Conservation (phyloP, 352 stramenopile species). For the Phytophthora sojae region DNA sequence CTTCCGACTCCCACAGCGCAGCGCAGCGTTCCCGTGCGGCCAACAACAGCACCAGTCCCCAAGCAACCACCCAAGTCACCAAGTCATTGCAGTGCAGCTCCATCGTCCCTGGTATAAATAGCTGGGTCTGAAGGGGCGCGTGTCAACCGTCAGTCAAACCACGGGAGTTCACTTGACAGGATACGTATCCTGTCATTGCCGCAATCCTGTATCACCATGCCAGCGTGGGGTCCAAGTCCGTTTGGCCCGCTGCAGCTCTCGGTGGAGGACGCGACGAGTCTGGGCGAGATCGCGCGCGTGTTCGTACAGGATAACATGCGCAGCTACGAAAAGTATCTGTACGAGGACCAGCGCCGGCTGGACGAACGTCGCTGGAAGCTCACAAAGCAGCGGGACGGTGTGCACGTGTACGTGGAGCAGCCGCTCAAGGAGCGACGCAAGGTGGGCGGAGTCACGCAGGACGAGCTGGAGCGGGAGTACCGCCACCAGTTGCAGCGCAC, state of each 20-base stretch:
- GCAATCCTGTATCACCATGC: conserved; percentile 8
- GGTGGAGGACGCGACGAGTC: conserved; percentile 28
- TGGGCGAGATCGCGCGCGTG: conserved; percentile 40
- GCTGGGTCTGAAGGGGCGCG: neutral
- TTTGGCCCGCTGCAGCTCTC: conserved; percentile 39
- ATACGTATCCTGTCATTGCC: neutral
- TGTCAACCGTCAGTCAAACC: conserved; percentile 7
- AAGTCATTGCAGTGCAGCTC: neutral
- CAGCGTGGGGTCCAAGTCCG: conserved; percentile 37
- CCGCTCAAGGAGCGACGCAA: conserved; percentile 31
- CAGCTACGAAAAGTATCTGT: conserved; percentile 40
- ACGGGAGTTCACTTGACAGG: conserved; percentile 11
- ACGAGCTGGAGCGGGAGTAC: conserved; percentile 34
- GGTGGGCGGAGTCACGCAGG: conserved; percentile 23
- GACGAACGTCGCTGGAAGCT: conserved; percentile 40
- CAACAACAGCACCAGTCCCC: neutral
- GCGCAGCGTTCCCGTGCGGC: conserved; percentile 9
- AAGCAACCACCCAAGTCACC: neutral
- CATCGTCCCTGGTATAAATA: neutral
- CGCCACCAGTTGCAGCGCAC: conserved; percentile 18
- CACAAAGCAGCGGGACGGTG: conserved; percentile 33
- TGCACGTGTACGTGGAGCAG: conserved; percentile 40
- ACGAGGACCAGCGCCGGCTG: conserved; percentile 34
- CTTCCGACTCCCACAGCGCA: conserved; percentile 12
- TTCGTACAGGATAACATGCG: conserved; percentile 38